phyloP scores from a whole-genome alignment of 2,329 filamentous ascomycete species.

The Ampelomyces quisqualis region DNA sequence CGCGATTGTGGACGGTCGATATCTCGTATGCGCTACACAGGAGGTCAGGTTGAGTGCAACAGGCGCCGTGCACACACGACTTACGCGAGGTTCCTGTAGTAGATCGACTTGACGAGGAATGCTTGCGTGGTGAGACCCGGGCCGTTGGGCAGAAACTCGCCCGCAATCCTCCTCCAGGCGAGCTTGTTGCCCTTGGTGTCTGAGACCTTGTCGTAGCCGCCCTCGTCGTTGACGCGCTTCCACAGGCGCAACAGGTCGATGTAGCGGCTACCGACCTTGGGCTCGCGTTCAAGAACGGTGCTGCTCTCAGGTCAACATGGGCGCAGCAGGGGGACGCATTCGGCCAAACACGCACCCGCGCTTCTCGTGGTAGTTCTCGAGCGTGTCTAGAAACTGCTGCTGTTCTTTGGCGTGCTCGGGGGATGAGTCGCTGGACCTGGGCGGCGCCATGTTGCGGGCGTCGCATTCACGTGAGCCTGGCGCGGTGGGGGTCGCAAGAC shows the following conservation, averaged over 20 bases:
- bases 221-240: constrained; percentile 71
- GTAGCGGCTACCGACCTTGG: constrained; percentile 74
- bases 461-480: constrained; percentile 34
- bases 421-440: constrained; percentile 46
- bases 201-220: constrained; percentile 79
- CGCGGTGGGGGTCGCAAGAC: constrained; percentile 19
- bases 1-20: constrained; percentile 70
- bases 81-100: constrained; percentile 81
- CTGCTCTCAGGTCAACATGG: constrained; percentile 41
- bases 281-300: constrained; percentile 75
- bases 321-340: constrained; percentile 20
- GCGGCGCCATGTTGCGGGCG: constrained; percentile 49
- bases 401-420: constrained; percentile 63
- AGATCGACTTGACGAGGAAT: constrained; percentile 82
- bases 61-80: constrained; percentile 18
- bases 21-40: constrained; percentile 72
- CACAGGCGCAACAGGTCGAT: constrained; percentile 79
- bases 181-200: constrained; percentile 72
- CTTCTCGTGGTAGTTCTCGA: constrained; percentile 73
- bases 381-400: constrained; percentile 72
- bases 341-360: constrained; percentile 58
- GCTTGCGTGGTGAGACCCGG: constrained; percentile 76
- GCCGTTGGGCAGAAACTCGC: constrained; percentile 72
- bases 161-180: constrained; percentile 77
- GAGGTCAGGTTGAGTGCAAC: constrained; percentile 7